These are phyloP conservation scores for Aurantiochytrium sp. DNA, from an alignment of 108 stramenopile species.

Conservation along the genomic window DNA sequence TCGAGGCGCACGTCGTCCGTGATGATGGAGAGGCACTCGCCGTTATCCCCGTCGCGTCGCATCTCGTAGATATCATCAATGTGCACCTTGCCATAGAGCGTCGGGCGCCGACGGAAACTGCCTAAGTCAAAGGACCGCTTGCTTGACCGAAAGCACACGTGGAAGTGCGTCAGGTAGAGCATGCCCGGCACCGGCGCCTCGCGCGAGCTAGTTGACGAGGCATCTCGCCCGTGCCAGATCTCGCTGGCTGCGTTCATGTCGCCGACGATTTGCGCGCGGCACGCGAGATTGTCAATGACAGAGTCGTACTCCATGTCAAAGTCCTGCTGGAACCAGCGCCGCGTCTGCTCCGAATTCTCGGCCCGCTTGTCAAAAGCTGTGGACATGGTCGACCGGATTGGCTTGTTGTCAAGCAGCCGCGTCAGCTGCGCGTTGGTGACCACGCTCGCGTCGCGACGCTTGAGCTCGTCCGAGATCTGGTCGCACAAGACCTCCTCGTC, in stretches of 20 bases:
- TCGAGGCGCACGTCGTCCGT: slow-evolving; percentile 27
- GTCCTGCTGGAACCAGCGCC: slow-evolving; percentile 20
- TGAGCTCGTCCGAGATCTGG: neutral
- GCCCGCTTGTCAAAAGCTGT: neutral
- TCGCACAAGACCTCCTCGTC: slow-evolving; percentile 6
- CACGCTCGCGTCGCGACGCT: neutral
- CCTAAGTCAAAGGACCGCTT: neutral
- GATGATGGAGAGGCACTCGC: neutral
- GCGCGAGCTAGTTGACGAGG: neutral
- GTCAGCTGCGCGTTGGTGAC: neutral
- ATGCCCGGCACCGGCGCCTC: neutral
- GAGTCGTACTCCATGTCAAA: slow-evolving; percentile 27
- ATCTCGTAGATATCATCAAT: slow-evolving; percentile 14
- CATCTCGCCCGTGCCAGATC: neutral
- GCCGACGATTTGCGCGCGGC: neutral
- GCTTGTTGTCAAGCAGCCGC: slow-evolving; percentile 22
- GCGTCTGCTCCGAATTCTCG: neutral
- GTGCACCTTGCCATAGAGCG: slow-evolving; percentile 11
- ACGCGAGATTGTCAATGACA: neutral
- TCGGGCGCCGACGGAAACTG: neutral
- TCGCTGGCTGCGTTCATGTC: neutral
- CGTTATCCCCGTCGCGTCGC: neutral
- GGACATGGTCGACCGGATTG: neutral
- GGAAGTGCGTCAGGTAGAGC: neutral
- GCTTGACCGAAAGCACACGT: neutral